These are phyloP conservation scores for Xylaria telfairii DNA, from an alignment of 495 filamentous ascomycete genomes.

Conservation along the genomic window DNA sequence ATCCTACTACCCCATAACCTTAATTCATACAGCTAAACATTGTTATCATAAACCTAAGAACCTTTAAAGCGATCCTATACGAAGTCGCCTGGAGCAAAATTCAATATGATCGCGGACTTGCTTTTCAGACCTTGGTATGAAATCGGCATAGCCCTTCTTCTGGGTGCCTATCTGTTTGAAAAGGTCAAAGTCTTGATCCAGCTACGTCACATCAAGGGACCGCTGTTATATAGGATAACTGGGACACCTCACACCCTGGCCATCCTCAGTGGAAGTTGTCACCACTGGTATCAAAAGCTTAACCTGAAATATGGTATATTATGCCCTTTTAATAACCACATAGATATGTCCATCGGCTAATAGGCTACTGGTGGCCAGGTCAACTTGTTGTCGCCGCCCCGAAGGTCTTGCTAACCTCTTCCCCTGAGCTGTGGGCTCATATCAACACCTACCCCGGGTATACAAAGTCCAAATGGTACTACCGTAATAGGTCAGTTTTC, in stretches of 20 bases:
- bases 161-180: neutral
- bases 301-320: constrained; percentile 13
- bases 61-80: neutral
- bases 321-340: neutral
- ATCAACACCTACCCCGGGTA: constrained; percentile 32
- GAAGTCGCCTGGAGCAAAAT: neutral
- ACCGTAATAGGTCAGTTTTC: constrained; percentile 21
- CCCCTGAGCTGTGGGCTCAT: constrained; percentile 14
- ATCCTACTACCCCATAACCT: neutral
- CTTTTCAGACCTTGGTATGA: neutral
- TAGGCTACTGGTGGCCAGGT: neutral
- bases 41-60: neutral
- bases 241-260: constrained; percentile 9
- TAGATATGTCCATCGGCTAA: neutral
- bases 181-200: neutral
- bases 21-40: neutral
- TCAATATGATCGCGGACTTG: neutral
- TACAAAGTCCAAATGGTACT: constrained; percentile 39
- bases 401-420: neutral
- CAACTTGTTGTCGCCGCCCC: constrained; percentile 6
- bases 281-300: constrained; percentile 11
- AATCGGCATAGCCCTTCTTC: neutral
- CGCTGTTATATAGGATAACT: neutral
- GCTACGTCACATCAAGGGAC: constrained; percentile 17
- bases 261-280: neutral